A percentile compares a stretch with the other conserved stretches of the same genome.
These are phyloP conservation scores for Erythrophleum ivorense DNA, from an alignment of 331 rosid species.

Conservation along the genomic window DNA sequence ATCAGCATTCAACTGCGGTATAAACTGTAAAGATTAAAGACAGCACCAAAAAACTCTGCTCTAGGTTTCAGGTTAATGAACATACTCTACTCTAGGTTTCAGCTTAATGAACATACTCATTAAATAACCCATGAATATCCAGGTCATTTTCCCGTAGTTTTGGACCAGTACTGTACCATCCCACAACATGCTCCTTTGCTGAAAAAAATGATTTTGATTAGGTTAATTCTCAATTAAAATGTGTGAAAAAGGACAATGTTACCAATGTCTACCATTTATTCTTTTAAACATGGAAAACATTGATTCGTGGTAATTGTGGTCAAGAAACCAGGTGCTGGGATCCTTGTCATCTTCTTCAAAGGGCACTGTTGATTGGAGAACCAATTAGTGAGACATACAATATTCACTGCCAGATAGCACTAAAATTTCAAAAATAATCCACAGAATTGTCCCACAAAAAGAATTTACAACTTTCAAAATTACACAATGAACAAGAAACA, in stretches of 20 bases:
- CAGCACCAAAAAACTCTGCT: background rate
- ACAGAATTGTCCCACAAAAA: background rate
- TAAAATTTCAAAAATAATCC: background rate
- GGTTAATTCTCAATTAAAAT: constrained; percentile 18
- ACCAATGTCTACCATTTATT: constrained; percentile 66
- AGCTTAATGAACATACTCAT: constrained; percentile 56
- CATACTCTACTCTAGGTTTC: constrained; percentile 46
- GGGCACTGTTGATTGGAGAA: constrained; percentile 65
- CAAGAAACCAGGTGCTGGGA: constrained; percentile 94
- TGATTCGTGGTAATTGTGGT: constrained; percentile 89
- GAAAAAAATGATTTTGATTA: background rate
- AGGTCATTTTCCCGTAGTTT: constrained; percentile 90
- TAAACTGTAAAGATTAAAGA: background rate
- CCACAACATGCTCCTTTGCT: constrained; percentile 93
- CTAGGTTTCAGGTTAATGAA: constrained; percentile 19
- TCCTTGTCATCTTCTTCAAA: constrained; percentile 95
- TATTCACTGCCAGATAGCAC: background rate
- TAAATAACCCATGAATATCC: constrained; percentile 82
- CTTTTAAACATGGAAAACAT: constrained; percentile 98
- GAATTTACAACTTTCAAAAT: background rate
- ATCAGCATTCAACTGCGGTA: constrained; percentile 11
- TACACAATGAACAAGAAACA: background rate
- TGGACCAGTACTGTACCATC: constrained; percentile 98
- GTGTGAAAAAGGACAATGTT: background rate
- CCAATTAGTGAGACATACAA: constrained; percentile 22